Evolutionary conservation across 2,329 filamentous ascomycete genomes (phyloP), one percentile per base, ranked within the genome.

Genomic region (Cercospora berteroae): DNA sequence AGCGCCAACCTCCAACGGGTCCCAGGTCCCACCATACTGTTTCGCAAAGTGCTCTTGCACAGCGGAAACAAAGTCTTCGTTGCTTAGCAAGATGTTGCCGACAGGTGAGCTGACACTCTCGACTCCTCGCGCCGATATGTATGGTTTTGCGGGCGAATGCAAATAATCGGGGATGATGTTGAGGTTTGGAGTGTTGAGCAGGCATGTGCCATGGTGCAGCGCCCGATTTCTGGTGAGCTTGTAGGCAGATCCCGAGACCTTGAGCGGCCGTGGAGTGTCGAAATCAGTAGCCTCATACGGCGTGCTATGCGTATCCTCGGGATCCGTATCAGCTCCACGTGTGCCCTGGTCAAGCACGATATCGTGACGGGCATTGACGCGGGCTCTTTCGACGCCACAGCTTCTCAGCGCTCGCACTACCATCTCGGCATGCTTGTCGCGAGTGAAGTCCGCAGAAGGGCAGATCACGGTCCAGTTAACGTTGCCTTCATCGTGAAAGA

Each of bases 381-480:
- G 85, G 4, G 89, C 87, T 33, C 86, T 84, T 2, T 80, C 74
- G 4, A 87, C 80, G 4, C 87, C 88, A 20, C 91, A 81, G 2
- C 79, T 79, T 48, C 85, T 83, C 67, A 99, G 82, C 4, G 93
- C 94, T n/a, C 90, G 87, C 44, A 94, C 93, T 0, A 98, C 91
- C 93, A 98, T 97, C 76, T 93, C 88, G 13, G 93, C 94, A 81
- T 98, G 92, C 76, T 87, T 91, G 81, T 97, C 87, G 31, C 95
- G 87, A 69, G 94, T 90, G 77, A 98, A 98, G 0, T 80, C 81
- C 0, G 84, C 83, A 0, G 91, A 87, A 1, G 94, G 94, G 70
- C 89, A 93, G 59, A 96, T 96, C 64, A 98, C 92, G 77, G 90
- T 91, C 84, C 94, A 99, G 80, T 99, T 99, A 72, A 97, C 86